phyloP scores from a whole-genome alignment of 2,329 filamentous ascomycete genomes.

The Paecilomyces sp. region DNA sequence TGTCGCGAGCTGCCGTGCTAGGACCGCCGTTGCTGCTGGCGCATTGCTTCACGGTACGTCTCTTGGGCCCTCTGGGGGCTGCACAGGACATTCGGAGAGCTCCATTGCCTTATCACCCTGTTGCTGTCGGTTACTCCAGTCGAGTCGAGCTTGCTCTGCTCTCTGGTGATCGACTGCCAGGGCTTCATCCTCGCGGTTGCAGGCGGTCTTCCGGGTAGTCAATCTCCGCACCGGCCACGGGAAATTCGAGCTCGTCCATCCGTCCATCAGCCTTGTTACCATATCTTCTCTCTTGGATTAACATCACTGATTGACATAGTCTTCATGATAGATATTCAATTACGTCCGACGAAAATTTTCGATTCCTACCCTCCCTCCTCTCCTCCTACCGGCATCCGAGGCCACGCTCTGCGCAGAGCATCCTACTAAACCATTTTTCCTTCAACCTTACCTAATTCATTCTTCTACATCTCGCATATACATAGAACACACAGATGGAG shows the following conservation, averaged over 20 bases:
- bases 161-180: not conserved
- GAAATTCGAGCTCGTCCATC: constrained; percentile 13
- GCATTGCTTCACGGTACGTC: constrained; percentile 33
- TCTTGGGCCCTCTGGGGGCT: constrained; percentile 4
- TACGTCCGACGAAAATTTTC: not conserved
- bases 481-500: constrained; percentile 25
- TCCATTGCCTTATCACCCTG: constrained; percentile 4
- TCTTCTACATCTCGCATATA: constrained; percentile 1
- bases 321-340: not conserved
- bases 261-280: constrained; percentile 4
- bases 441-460: not conserved
- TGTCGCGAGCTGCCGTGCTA: constrained; percentile 25
- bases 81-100: not conserved
- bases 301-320: not conserved
- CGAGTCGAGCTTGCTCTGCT: not conserved
- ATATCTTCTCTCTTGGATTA: constrained; percentile 3
- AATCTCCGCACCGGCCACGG: constrained; percentile 33
- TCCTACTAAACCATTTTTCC: not conserved
- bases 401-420: not conserved
- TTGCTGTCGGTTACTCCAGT: constrained; percentile 5
- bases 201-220: constrained; percentile 15
- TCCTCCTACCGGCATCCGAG: not conserved
- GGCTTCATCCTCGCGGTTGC: not conserved
- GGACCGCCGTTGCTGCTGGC: constrained; percentile 22
- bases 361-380: not conserved